These are phyloP conservation scores for Plasmodium falciparum DNA, from an alignment of 169 alveolate species.

Conservation along the genomic window DNA sequence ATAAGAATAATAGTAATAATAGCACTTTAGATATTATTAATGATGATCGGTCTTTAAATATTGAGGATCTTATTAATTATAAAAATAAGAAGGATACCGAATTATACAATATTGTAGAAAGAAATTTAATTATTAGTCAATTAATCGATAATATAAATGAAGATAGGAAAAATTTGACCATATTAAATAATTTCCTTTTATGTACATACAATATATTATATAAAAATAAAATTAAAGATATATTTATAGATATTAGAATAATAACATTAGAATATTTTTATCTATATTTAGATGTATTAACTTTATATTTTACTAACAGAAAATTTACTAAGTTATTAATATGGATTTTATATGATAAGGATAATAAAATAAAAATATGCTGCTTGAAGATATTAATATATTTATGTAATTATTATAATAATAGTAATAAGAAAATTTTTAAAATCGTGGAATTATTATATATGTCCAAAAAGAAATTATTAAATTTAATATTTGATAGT, in stretches of 20 bases:
- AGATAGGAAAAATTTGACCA: slow-evolving; percentile 64
- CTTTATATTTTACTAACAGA: slow-evolving; percentile 53
- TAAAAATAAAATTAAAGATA: slow-evolving; percentile 70
- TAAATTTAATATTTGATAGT: slow-evolving; percentile 67
- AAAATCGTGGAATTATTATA: slow-evolving; percentile 66
- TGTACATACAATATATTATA: slow-evolving; percentile 60
- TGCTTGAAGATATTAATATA: slow-evolving; percentile 37
- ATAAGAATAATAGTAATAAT: not conserved
- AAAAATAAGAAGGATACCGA: slow-evolving; percentile 13
- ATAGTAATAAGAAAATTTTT: slow-evolving; percentile 21
- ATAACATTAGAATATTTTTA: slow-evolving; percentile 51
- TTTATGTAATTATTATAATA: slow-evolving; percentile 61
- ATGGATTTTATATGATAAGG: slow-evolving; percentile 75
- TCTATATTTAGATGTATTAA: slow-evolving; percentile 25
- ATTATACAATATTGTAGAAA: slow-evolving; percentile 24
- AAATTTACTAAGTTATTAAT: slow-evolving; percentile 63
- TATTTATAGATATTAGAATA: slow-evolving; percentile 57
- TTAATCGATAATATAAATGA: slow-evolving; percentile 62
- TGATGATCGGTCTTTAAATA: not conserved
- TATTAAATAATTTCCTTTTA: slow-evolving; percentile 59
- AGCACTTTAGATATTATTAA: not conserved
- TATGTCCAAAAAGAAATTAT: slow-evolving; percentile 61
- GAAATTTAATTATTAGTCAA: slow-evolving; percentile 72
- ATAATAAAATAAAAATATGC: slow-evolving; percentile 35
- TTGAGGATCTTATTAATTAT: slow-evolving; percentile 57